Evolutionary conservation across 371 early-diverging fungal species (phyloP), one percentile per base, ranked within the genome.

Genomic region (Lichtheimia ramosa): DNA sequence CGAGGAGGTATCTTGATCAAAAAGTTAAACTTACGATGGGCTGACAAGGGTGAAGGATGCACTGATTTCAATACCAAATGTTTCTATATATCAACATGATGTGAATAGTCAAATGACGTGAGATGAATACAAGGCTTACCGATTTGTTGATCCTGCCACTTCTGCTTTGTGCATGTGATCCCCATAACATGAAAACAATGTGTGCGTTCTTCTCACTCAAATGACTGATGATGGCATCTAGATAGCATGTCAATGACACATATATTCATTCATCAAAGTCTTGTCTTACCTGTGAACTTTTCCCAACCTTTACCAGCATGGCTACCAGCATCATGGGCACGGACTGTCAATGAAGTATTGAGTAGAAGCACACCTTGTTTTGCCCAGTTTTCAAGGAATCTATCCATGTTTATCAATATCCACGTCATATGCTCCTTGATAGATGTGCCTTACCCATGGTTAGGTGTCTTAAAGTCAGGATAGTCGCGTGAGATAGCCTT

Each of bases 101-200:
- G 27, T 5, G 8, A 8, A 34, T 34, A 34, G 34, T 34, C 0
- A 34, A 34, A 34, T 46, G 46, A 16, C 46, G n/a, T 7, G 46
- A n/a, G 5, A 46, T 46, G n/a, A 46, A 8, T 16, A 8, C 0
- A n/a, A 18, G n/a, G 10, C 54, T 63, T 78, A 86, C 88, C 52
- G 75, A 74, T 61, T 83, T 78, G 34, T 81, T 60, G 27, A 91
- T 83, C 34, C 65, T 64, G 0, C 75, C 68, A 6, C 86, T 88
- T 56, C 94, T 92, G 73, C 89, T 86, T 62, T 92, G 89, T 12
- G 97, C 96, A 72, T 89, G 83, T 5, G 70, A 63, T n/a, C 99
- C 99, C 99, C 99, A 98, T n/a, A 98, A 83, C 76, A 99, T 87
- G 77, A 99, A 99, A 42, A 98, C 99, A 15, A 96, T 83, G 49